Evolutionary conservation across 768 basidiomycete genomes (phyloP), one percentile per base, ranked within the genome.

Genomic region (Tephrocybe sp.): DNA sequence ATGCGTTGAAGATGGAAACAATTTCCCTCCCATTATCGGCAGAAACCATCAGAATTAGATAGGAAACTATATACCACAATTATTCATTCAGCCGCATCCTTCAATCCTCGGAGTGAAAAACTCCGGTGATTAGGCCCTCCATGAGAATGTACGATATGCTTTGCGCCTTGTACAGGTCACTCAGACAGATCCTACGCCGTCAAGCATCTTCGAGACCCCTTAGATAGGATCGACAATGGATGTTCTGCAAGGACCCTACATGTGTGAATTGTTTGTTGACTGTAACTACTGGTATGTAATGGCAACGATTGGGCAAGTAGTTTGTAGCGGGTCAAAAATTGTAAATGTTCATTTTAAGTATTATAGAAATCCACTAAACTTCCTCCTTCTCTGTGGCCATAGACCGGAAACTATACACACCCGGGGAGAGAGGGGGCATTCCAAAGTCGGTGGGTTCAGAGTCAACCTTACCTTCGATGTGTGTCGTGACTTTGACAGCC

Each of bases 401-500:
- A 9, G 31, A 48, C 19, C 33, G 39, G 19, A 45, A 45, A 35
- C 51, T 51, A 32, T 59, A 59, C 20, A 45, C 34, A 11, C 39
- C 47, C 9, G 53, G 55, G 10, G 57, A 59, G 11, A 50, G 17
- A 13, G 57, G 57, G 22, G 55, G 55, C 5, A 55, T 57, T 13
- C 48, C 51, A 38, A 57, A 48, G 17, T 52, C 54, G 14, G 45
- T 45, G 42, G 22, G 16, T 36, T 57, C 58, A 19, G 35, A 36
- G 31, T 46, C 51, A 14, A 23, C 44, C 39, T 36, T 52, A 20
- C 39, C 48, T 31, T 60, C 54, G 12, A 54, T 38, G 16, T 60
- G 56, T 19, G 58, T 62, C 3, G 56, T 57, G 38, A 59, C 59
- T 34, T 56, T 59, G 31, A 63, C 53, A 10, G 56, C 39, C 38